Base-by-base conservation (phyloP, 176 grass and related monocot species). In the Hyparrhenia diplandra region DNA sequence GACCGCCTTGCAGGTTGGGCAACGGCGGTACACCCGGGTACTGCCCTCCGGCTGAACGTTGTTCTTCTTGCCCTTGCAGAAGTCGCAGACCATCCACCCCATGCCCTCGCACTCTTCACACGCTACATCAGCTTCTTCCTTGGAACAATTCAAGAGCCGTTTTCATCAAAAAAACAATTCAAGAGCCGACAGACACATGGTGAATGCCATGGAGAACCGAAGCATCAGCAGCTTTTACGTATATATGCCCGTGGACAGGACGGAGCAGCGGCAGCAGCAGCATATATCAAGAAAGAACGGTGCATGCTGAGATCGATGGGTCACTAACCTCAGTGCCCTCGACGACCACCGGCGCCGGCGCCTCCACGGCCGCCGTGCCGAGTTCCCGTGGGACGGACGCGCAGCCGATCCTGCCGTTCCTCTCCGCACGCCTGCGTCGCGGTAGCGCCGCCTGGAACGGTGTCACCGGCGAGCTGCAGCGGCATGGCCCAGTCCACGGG, bases 51-150 rank as follows among this genome's bases (percentile, higher is more conserved):
- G 74, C 84, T 89, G 80, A 57, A 94, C 87, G 80, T 94, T 87
- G 79, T 88, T 94, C 92, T 94, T 91, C 89, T 91, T 91, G 29
- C 92, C 92, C 46, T 91, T 67, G 76, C 92, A 91, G 76, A 91
- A 91, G 76, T 80, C 84, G 74, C 92, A 94, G 12, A 94, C 47
- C 82, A 87, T 54, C 92, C 92, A 94, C 45, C 92, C 92, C 32
- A 58, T 45, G 68, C 87, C 92, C 24, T 30, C 21, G 77, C 92
- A 94, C 7, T 14, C 77, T 6, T 85, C 89, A 34, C 92, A 94
- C 73, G 27, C 82, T 54, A n/a, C 81, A 75, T 83, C 87, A 63
- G 84, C 84, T 79, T 71, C 79, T 81, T 81, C 79, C 79, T 81
- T 71, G 51, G 36, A 16, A 80, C 63, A 34, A n/a, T n/a, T n/a